Evolutionary conservation across 352 stramenopile genomes (phyloP).

Genomic region (Globisporangium megalacanthum): DNA sequence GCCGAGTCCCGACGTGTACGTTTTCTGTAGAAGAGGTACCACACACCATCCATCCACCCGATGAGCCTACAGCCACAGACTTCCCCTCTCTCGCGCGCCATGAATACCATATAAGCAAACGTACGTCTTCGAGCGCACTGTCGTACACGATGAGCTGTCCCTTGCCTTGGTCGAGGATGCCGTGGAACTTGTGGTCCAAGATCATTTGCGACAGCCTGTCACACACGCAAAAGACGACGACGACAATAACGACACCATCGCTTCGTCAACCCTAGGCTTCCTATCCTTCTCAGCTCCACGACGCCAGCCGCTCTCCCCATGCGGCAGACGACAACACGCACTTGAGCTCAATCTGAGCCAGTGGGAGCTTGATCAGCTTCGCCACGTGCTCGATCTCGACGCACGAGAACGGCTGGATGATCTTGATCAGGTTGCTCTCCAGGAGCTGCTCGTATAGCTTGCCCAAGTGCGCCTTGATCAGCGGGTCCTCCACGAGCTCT

Average conservation of each 20-base stretch:
- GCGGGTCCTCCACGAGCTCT: conserved; percentile 79
- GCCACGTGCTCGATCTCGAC: conserved; percentile 97
- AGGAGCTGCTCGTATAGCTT: conserved; percentile 98
- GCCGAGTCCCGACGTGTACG: conserved; percentile 90
- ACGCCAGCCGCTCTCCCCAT: conserved; percentile 8
- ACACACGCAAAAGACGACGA: no score
- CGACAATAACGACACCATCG: not conserved
- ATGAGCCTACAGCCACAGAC: not conserved
- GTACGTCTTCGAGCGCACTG: conserved; percentile 88
- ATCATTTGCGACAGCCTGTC: conserved; percentile 99
- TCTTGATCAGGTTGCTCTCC: conserved; percentile 98
- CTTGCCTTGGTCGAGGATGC: conserved; percentile 98
- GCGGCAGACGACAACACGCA: conserved; percentile 13
- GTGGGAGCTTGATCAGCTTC: conserved; percentile 95
- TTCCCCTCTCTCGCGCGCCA: not conserved
- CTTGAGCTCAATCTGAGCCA: conserved; percentile 82
- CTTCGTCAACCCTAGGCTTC: not conserved
- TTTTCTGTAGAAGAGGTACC: conserved; percentile 49
- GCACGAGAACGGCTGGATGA: conserved; percentile 98
- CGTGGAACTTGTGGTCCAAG: conserved; percentile 98
- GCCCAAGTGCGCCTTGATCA: conserved; percentile 93
- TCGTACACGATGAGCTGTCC: conserved; percentile 99
- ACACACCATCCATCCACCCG: not conserved
- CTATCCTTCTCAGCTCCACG: not conserved
- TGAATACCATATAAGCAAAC: conserved; percentile 18